Evolutionary conservation across 1,284 basidiomycete genomes (phyloP).

Genomic region (Psilocybe mexicana): DNA sequence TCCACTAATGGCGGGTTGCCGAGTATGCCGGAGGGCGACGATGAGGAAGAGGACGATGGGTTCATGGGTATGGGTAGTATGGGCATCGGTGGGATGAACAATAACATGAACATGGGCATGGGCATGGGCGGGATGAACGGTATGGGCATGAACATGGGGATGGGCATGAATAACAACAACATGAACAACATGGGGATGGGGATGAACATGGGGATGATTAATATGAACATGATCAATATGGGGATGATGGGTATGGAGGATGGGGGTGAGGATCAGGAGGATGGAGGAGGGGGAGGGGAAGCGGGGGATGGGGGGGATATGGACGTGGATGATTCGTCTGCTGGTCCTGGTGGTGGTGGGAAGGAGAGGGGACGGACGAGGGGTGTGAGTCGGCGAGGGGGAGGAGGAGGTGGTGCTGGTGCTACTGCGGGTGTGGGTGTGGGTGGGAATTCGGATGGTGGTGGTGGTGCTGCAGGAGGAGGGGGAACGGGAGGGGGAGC

Average conservation of each 20-base stretch:
- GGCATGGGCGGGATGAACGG: constrained; percentile 5
- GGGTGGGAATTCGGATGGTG: not conserved
- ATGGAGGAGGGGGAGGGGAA: not conserved
- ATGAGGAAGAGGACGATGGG: constrained; percentile 16
- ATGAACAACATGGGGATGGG: constrained; percentile 10
- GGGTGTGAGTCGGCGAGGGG: constrained; percentile 18
- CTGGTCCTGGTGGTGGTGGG: constrained; percentile 7
- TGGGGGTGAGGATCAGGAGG: constrained; percentile 15
- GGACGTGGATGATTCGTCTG: constrained; percentile 13
- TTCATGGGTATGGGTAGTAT: constrained; percentile 6
- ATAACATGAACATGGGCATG: constrained; percentile 1
- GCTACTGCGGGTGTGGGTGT: no score
- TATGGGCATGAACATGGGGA: constrained; percentile 11
- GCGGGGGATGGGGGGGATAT: constrained; percentile 13
- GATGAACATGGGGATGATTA: constrained; percentile 7
- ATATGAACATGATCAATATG: not conserved
- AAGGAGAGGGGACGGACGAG: constrained; percentile 24
- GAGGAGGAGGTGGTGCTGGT: not conserved
- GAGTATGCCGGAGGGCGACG: constrained; percentile 32
- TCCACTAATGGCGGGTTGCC: constrained; percentile 20
- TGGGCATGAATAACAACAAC: constrained; percentile 9
- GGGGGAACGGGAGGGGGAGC: not conserved
- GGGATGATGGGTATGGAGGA: constrained; percentile 6
- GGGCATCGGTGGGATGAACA: constrained; percentile 9
- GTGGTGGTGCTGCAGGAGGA: not conserved